These are phyloP conservation scores for Rhododendron ferrugineum DNA, from an alignment of 148 eudicot genomes.

Conservation along the genomic window DNA sequence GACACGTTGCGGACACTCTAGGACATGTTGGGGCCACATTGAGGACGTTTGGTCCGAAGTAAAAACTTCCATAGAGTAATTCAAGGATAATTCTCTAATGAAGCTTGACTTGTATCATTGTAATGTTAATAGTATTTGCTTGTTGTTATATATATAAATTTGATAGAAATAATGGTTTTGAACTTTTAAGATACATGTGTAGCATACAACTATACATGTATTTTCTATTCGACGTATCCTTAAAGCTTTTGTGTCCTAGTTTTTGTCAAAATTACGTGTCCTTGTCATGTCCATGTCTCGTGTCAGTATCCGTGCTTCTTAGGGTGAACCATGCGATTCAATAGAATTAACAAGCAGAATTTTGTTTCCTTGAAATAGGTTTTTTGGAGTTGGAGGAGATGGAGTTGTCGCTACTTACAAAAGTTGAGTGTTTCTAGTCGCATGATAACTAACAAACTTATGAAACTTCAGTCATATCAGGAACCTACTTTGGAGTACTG, in stretches of 20 bases:
- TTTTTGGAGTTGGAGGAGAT: neutral
- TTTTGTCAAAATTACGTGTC: neutral
- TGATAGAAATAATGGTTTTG: neutral
- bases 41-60: neutral
- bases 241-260: neutral
- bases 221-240: neutral
- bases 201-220: too few relatives aligned
- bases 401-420: neutral
- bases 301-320: neutral
- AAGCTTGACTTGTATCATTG: neutral
- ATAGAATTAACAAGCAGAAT: neutral
- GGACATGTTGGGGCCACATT: neutral
- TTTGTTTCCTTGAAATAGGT: neutral
- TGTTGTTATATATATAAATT: neutral
- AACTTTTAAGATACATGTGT: neutral
- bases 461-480: neutral
- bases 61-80: neutral
- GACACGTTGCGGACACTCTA: neutral
- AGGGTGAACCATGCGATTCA: neutral
- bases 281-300: neutral
- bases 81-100: neutral
- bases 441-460: neutral
- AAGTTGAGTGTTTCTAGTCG: neutral
- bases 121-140: neutral
- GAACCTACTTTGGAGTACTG: neutral